Base-by-base conservation (phyloP, 177 flowering plant genomes). In the Telopea speciosissima region DNA sequence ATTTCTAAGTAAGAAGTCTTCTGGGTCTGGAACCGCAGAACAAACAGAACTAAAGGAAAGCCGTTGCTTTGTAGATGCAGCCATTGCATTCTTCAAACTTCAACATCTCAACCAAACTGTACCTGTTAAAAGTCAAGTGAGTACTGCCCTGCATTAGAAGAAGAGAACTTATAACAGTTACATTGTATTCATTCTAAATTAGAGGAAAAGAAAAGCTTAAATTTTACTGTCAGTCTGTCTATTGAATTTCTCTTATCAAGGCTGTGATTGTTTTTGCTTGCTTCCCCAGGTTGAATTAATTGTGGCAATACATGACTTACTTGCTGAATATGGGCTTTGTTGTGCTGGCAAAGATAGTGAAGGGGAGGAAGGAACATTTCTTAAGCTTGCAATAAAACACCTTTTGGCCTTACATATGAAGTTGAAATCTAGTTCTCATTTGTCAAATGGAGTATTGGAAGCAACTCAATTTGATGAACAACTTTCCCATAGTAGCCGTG, bases 291-390 rank as follows among this genome's bases (percentile, higher is more conserved):
- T 90, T 76, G 96, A 91, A 31, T 77, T 95, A 72, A 85, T 93
- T 80, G 92, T 83, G 67, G 91, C 95, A 56, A 75, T 84, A 61
- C 99, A 95, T 86, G 96, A 93, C 68, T 79, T 91, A 81, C 95
- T 95, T 70, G 96, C 98, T 73, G 99, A 91, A 73, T 88, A 89
- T 81, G 99, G 97, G 63, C 82, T 95, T 68, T 95, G 99, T 78
- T 95, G 97, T 83, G 90, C 89, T 62, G 86, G 89, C 70, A 88
- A 83, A 68, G 85, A 81, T 75, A 79, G 86, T 73, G 86, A 85
- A 75, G 96, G 91, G 64, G 91, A 88, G 78, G 96, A 89, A 78
- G 99, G 96, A 74, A 81, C 83, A 69, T 95, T 90, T 85, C 90
- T 95, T 70, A 93, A 87, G 80, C 85, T 91, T 82, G 92, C 96